Percentiles rank a stretch among this genome's conserved stretches.
Conservation (phyloP, 139 green algal species). For the Mesostigma viride region DNA sequence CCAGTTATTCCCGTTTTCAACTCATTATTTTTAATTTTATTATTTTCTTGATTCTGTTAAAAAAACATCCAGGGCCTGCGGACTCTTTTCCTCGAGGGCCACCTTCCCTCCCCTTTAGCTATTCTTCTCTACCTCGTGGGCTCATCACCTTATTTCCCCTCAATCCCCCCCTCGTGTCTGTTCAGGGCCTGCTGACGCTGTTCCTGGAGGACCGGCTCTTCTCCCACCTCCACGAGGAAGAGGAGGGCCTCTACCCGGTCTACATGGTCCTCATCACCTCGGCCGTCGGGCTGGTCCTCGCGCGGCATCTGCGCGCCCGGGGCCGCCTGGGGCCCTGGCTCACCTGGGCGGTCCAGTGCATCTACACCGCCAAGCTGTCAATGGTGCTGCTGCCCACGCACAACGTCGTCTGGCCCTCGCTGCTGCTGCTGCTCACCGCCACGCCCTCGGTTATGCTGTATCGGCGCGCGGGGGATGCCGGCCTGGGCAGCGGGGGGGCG, state of each 20-base stretch:
- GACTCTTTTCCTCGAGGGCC: too few relatives aligned
- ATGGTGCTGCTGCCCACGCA: conserved; percentile 76
- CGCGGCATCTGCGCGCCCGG: conserved; percentile 19
- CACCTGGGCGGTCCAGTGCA: conserved; percentile 36
- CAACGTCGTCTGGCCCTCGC: conserved; percentile 10
- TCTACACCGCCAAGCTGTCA: conserved; percentile 70
- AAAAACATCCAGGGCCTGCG: too few relatives aligned
- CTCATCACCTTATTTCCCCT: not conserved
- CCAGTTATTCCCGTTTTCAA: too few relatives aligned
- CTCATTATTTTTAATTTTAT: too few relatives aligned
- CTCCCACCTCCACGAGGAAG: conserved; percentile 35
- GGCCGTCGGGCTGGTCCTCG: conserved; percentile 48
- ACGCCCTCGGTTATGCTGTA: conserved; percentile 46
- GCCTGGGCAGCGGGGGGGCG: too few relatives aligned
- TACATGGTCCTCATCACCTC: conserved; percentile 75
- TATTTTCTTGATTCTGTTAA: too few relatives aligned
- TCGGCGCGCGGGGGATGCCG: conserved; percentile 16
- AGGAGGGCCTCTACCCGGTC: conserved; percentile 64
- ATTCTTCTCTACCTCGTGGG: too few relatives aligned
- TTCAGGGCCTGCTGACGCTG: too few relatives aligned
- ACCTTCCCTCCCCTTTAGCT: too few relatives aligned
- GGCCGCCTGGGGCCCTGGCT: conserved; percentile 17
- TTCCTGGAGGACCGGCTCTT: too few relatives aligned
- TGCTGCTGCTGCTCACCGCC: conserved; percentile 39
- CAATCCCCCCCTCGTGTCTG: conserved; percentile 14